Base-by-base conservation (phyloP, 331 rosid genomes). In the Pyracantha coccinea region DNA sequence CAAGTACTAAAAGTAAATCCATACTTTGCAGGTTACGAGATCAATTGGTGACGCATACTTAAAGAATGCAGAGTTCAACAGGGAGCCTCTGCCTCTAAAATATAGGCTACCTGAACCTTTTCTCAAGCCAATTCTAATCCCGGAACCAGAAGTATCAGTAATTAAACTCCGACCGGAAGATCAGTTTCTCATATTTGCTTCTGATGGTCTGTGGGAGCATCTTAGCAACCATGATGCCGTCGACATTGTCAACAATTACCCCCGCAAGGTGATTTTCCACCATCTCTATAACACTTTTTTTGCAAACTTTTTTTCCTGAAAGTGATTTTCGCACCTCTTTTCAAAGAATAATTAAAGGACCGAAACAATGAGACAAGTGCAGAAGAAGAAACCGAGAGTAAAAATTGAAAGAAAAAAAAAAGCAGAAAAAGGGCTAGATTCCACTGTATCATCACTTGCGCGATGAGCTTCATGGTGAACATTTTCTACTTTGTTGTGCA, bases 151-250 rank as follows among this genome's bases (percentile, higher is more conserved):
- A 38, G 45, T 38, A 2, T 38, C 45, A 3, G 14, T 38, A 38
- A 38, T 38, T 38, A 38, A 38, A 38, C 45, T 38, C 45, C 45
- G 1, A 38, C 45, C 45, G 45, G 45, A 38, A 38, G 45, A 38
- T 38, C 45, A 38, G 45, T 38, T 10, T 38, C 14, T 38, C 45
- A 38, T 38, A 38, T 38, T 38, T 14, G 97, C 95, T 82, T 91
- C 97, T 45, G 98, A 93, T 80, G 98, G 98, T 66, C 88, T 93
- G 44, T 91, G 98, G 98, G 98, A 93, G 85, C 96, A 91, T 65
- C 95, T 93, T 50, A 88, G 87, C 86, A 93, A 87, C 90, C 93
- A 93, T 73, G 89, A 81, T 75, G 97, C 88, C 15, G 88, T 90
- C n/a, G 82, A 88, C 82, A 93, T 91, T 50, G 98, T 91, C 67